A percentile compares a stretch with the other conserved stretches of the same genome.
phyloP scores from a whole-genome alignment of 257 asterid genomes.

The Craterostigma plantagineum region DNA sequence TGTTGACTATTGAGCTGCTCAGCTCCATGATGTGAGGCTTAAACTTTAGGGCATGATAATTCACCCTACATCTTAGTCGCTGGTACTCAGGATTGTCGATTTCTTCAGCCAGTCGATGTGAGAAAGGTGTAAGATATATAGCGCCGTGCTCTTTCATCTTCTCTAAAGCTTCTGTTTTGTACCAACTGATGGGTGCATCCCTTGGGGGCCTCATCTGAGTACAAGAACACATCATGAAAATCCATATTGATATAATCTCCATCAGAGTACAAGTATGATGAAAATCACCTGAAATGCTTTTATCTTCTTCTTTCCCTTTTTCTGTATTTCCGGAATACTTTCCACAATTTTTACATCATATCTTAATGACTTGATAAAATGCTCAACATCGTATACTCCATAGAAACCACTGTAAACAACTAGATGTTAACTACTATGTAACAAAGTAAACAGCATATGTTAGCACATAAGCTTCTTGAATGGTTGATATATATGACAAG shows the following conservation, averaged over 20 bases:
- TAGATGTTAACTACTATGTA: neutral
- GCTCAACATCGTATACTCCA: slow-evolving; percentile 86
- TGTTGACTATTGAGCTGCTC: slow-evolving; percentile 63
- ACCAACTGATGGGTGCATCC: slow-evolving; percentile 95
- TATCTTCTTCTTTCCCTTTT: slow-evolving; percentile 80
- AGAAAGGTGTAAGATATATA: slow-evolving; percentile 88
- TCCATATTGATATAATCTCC: slow-evolving; percentile 10
- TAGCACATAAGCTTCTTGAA: too few species aligned
- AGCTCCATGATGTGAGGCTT: slow-evolving; percentile 89
- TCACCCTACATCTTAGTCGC: slow-evolving; percentile 87
- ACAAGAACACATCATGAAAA: slow-evolving; percentile 5
- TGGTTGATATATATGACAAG: too few species aligned
- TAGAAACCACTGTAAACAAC: slow-evolving; percentile 54
- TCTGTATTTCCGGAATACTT: slow-evolving; percentile 64
- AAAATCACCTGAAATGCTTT: slow-evolving; percentile 66
- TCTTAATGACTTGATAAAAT: slow-evolving; percentile 73
- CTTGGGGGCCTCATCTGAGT: slow-evolving; percentile 79
- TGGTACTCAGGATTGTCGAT: slow-evolving; percentile 81
- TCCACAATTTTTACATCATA: slow-evolving; percentile 79
- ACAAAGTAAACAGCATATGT: too few species aligned
- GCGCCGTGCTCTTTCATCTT: slow-evolving; percentile 96
- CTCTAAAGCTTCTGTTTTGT: slow-evolving; percentile 54
- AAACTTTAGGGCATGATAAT: slow-evolving; percentile 84
- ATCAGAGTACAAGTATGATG: slow-evolving; percentile 4
- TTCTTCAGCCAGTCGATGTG: slow-evolving; percentile 97